Percentiles rank a stretch among this genome's conserved stretches.
phyloP scores from a whole-genome alignment of 2,329 filamentous ascomycete genomes.

The Colletotrichum euphorbiae region DNA sequence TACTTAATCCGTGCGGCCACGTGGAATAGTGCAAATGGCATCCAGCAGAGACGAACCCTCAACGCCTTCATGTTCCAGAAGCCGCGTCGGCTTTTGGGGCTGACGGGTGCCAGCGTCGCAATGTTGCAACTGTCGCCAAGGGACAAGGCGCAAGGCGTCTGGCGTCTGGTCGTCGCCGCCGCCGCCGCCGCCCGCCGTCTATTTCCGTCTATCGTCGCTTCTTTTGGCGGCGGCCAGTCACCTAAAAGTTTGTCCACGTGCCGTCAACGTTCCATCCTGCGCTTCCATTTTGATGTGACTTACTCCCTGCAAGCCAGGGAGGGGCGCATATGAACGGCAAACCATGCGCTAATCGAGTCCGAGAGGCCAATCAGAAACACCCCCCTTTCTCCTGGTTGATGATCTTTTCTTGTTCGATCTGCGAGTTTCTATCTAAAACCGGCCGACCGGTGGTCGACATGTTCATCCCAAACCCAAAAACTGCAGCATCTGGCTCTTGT shows the following conservation, averaged over 20 bases:
- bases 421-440: conserved; percentile 1
- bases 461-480: not conserved
- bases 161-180: not conserved
- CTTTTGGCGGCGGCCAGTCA: conserved; percentile 6
- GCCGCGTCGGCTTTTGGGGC: not conserved
- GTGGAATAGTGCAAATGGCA: conserved; percentile 19
- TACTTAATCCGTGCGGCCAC: conserved; percentile 30
- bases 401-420: conserved; percentile 10
- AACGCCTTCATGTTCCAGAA: conserved; percentile 24
- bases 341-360: conserved; percentile 17
- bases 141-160: not conserved
- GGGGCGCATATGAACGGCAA: not conserved
- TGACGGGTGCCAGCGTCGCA: conserved; percentile 6
- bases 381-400: not conserved
- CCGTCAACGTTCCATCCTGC: conserved; percentile 2
- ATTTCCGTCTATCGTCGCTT: conserved; percentile 8
- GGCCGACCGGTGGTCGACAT: conserved; percentile 8
- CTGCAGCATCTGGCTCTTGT: not conserved
- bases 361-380: conserved; percentile 3
- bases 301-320: not conserved
- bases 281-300: conserved; percentile 7
- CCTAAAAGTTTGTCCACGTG: conserved; percentile 10
- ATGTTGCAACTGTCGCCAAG: conserved; percentile 16
- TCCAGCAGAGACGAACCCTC: conserved; percentile 1
- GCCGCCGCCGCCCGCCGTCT: not conserved